Conservation (phyloP, 140 eudicot species). For the Stevia rebaudiana region DNA sequence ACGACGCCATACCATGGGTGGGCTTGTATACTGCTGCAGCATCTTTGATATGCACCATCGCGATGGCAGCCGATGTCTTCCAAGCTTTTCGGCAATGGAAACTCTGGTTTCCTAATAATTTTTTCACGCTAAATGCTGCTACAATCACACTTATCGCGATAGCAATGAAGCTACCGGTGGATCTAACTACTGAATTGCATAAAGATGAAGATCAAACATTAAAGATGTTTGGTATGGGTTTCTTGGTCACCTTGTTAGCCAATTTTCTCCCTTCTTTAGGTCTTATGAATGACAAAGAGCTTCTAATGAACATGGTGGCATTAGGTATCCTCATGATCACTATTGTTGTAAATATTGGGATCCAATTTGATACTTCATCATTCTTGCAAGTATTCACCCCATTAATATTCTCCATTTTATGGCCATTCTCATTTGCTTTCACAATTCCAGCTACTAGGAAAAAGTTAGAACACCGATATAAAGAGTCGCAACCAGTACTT, state of each 20-base stretch:
- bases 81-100: constrained; percentile 28
- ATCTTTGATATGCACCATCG: constrained; percentile 35
- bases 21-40: constrained; percentile 35
- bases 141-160: neutral
- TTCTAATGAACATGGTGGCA: neutral
- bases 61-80: constrained; percentile 31
- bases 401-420: neutral
- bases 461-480: neutral
- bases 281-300: constrained; percentile 1
- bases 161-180: constrained; percentile 1
- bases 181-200: neutral
- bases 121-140: constrained; percentile 19
- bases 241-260: constrained; percentile 10
- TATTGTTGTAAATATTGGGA: neutral
- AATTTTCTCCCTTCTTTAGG: neutral
- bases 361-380: neutral
- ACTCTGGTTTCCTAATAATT: constrained; percentile 40
- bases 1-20: constrained; percentile 36
- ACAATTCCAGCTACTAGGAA: neutral
- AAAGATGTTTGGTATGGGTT: neutral
- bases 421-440: constrained; percentile 2
- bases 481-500: neutral
- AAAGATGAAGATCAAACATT: neutral
- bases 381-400: neutral
- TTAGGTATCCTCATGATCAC: neutral